These are phyloP conservation scores for Salix suchowensis DNA, from an alignment of 345 rosid species.

Conservation along the genomic window DNA sequence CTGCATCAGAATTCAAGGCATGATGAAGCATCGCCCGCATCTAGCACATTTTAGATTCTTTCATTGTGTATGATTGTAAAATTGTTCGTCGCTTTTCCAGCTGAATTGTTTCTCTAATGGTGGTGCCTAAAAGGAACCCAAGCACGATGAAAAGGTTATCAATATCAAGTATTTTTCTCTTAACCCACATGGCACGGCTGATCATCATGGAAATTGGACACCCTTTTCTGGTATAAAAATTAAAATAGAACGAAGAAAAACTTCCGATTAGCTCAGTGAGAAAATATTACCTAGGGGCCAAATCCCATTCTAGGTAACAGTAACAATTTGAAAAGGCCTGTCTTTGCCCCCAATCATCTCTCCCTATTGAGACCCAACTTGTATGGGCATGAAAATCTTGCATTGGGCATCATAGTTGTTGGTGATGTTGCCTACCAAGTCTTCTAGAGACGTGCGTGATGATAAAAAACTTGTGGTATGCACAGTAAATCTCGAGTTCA, in stretches of 20 bases:
- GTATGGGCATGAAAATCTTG: no score
- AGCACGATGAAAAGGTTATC: background rate
- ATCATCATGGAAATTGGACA: background rate
- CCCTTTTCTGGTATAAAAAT: background rate
- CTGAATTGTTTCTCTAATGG: background rate
- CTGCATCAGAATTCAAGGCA: constrained; percentile 3
- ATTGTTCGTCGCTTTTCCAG: constrained; percentile 14
- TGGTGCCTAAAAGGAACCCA: background rate
- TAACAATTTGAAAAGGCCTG: no score
- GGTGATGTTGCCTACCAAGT: no score
- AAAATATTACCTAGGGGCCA: no score
- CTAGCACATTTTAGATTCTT: background rate
- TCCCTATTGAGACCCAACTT: no score
- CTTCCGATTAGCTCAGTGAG: no score
- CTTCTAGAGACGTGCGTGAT: accelerated
- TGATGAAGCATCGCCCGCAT: constrained; percentile 7
- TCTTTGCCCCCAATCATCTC: no score
- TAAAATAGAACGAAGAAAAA: background rate
- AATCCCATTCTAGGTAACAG: no score
- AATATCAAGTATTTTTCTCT: background rate
- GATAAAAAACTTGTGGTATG: accelerated
- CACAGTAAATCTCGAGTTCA: no score
- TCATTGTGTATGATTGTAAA: constrained; percentile 18
- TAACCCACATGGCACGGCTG: background rate
- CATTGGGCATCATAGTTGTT: no score